A percentile compares a stretch with the other conserved stretches of the same genome.
phyloP scores from a whole-genome alignment of 805 yeast genomes.

The Saccharomycopsis sp. region DNA sequence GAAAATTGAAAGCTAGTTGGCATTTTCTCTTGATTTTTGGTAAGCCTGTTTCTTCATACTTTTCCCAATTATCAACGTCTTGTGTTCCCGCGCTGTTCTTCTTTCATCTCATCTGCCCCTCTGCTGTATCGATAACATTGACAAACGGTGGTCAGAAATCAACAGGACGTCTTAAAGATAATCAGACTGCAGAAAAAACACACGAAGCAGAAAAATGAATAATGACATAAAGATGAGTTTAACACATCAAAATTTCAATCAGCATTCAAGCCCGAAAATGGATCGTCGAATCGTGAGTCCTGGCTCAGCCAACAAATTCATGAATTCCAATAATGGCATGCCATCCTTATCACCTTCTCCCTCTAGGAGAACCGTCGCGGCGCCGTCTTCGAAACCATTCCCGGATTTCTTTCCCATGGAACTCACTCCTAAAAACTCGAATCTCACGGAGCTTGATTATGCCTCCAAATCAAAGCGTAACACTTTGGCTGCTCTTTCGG shows the following conservation, averaged over 20 bases:
- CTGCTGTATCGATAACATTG: no score
- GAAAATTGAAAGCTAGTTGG: neutral
- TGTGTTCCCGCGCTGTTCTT: no score
- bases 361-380: neutral
- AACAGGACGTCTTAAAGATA: no score
- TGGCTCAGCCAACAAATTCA: neutral
- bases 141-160: no score
- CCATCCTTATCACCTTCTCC: neutral
- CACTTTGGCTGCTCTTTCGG: conserved; percentile 7
- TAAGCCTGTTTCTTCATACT: no score
- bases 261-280: neutral
- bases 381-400: conserved; percentile 9
- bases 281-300: neutral
- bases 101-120: no score
- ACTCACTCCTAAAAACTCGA: conserved; percentile 13
- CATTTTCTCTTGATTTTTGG: neutral
- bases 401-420: conserved; percentile 16
- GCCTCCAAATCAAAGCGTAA: conserved; percentile 14
- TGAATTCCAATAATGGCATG: neutral
- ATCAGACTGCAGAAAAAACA: neutral
- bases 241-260: neutral
- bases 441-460: conserved; percentile 10
- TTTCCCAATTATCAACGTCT: no score
- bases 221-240: neutral
- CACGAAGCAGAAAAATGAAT: neutral